Conservation (phyloP, 192 early-diverging fungal species). For the Irineochytrium annulatum region DNA sequence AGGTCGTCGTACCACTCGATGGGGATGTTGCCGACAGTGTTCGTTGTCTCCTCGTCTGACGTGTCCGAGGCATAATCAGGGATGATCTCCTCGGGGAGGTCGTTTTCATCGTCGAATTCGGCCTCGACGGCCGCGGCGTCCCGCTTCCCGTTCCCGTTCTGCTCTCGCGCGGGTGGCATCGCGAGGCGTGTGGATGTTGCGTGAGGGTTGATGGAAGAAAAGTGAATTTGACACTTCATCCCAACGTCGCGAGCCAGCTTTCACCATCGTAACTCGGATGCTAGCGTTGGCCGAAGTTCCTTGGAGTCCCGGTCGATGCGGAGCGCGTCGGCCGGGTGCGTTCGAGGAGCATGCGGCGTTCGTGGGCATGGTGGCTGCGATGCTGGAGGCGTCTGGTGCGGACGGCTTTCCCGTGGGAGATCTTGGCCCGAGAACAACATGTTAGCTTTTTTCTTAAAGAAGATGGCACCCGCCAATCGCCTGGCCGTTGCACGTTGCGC, state of each 20-base stretch:
- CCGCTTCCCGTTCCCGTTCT: constrained; percentile 25
- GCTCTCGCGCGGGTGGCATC: neutral
- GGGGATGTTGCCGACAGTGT: constrained; percentile 94
- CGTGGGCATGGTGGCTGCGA: neutral
- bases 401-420: neutral
- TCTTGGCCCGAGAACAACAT: neutral
- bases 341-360: neutral
- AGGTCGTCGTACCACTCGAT: constrained; percentile 98
- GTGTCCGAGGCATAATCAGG: constrained; percentile 90
- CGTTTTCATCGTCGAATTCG: constrained; percentile 13
- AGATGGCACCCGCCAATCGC: neutral
- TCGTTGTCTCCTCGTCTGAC: constrained; percentile 80
- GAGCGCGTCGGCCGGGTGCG: too few species aligned
- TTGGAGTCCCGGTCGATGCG: too few species aligned
- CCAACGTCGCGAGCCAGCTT: too few species aligned
- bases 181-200: too few species aligned
- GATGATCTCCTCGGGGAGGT: constrained; percentile 74
- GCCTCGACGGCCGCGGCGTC: too few species aligned
- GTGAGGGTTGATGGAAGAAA: neutral
- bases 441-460: neutral
- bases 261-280: too few species aligned
- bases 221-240: neutral
- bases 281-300: too few species aligned
- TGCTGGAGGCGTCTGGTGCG: neutral
- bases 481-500: neutral